These are phyloP conservation scores for Irpex lacteus DNA, from an alignment of 1,284 basidiomycete genomes.

Conservation along the genomic window DNA sequence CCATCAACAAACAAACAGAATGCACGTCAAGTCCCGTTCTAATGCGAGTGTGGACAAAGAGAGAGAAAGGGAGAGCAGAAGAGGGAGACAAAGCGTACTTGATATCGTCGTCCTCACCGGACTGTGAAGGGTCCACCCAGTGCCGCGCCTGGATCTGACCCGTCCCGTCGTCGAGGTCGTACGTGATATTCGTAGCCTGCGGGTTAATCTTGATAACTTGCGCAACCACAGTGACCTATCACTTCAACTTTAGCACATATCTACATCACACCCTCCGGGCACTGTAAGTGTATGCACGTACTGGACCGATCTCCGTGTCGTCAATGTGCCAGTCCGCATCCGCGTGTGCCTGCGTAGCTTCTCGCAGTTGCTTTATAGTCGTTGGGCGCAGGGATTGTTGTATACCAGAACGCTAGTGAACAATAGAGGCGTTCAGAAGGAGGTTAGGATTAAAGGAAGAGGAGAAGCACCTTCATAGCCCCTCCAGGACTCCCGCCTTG, in stretches of 20 bases:
- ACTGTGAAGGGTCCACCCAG: conserved; percentile 75
- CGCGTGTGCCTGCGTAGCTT: conserved; percentile 79
- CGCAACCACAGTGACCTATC: conserved; percentile 75
- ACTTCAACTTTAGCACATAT: neutral
- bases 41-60: too few species aligned
- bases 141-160: conserved; percentile 85
- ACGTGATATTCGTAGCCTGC: conserved; percentile 82
- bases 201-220: conserved; percentile 69
- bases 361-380: conserved; percentile 78
- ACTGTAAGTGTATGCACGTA: conserved; percentile 30
- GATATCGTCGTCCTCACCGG: conserved; percentile 53
- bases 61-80: too few species aligned
- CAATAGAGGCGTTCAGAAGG: neutral
- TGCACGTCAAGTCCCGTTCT: too few species aligned
- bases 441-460: neutral
- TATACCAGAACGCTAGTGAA: conserved; percentile 3
- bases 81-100: conserved; percentile 32
- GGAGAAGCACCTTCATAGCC: conserved; percentile 31
- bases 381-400: conserved; percentile 79
- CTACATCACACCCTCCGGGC: neutral
- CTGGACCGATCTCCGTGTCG: conserved; percentile 79
- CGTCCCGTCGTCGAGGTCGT: conserved; percentile 87
- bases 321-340: conserved; percentile 91
- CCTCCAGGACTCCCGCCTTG: conserved; percentile 44
- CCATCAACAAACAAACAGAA: too few species aligned